phyloP scores from a whole-genome alignment of 495 filamentous ascomycete species.

The Penicillium fimorum region DNA sequence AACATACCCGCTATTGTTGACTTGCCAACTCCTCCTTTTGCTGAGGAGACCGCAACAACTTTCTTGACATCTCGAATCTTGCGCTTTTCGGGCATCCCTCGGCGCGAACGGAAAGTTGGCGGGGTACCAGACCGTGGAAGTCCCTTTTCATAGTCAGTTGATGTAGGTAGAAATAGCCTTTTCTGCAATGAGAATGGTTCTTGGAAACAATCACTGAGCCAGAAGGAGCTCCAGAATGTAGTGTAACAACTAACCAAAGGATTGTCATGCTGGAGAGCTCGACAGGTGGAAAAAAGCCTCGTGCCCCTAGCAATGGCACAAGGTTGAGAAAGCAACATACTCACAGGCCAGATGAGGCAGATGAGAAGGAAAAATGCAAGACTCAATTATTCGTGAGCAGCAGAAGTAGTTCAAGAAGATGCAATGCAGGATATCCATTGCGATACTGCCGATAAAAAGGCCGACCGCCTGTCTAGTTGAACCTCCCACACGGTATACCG shows the following conservation, averaged over 20 bases:
- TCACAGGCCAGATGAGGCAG: neutral
- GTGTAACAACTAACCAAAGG: slow-evolving; percentile 61
- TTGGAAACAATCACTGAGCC: neutral
- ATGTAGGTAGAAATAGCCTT: neutral
- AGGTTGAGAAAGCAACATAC: slow-evolving; percentile 10
- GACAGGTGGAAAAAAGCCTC: slow-evolving; percentile 61
- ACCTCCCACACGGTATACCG: neutral
- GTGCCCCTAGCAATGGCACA: slow-evolving; percentile 9
- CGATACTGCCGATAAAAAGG: slow-evolving; percentile 4
- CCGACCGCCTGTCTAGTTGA: slow-evolving; percentile 22
- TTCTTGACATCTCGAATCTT: slow-evolving; percentile 79
- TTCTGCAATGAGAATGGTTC: neutral
- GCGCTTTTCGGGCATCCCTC: slow-evolving; percentile 78
- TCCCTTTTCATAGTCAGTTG: slow-evolving; percentile 52
- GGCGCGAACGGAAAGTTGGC: slow-evolving; percentile 71
- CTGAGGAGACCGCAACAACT: slow-evolving; percentile 87
- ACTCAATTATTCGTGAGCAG: slow-evolving; percentile 6
- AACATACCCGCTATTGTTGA: slow-evolving; percentile 78
- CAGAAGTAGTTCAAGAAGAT: slow-evolving; percentile 2
- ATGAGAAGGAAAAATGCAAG: neutral
- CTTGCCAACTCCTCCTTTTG: slow-evolving; percentile 96
- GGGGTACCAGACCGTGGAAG: slow-evolving; percentile 75
- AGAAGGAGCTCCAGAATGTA: neutral
- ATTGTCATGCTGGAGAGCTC: slow-evolving; percentile 79
- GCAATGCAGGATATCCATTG: slow-evolving; percentile 2